These are phyloP conservation scores for Taxillus chinensis DNA, from an alignment of 164 flowering plant species.

Conservation along the genomic window DNA sequence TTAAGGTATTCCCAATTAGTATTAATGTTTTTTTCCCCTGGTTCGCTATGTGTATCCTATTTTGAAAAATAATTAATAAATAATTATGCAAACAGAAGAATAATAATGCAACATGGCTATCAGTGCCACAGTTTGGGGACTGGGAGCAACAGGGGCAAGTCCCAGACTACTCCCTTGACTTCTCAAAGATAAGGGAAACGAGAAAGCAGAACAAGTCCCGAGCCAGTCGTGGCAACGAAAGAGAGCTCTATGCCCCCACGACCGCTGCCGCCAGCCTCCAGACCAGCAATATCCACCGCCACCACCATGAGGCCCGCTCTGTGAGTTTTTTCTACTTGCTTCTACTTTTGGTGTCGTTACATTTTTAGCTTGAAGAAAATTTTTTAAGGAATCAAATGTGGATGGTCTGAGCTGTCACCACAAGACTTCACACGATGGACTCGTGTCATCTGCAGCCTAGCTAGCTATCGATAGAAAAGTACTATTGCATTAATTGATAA, in stretches of 20 bases:
- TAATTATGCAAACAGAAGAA: not conserved
- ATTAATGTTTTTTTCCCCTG: too few species aligned
- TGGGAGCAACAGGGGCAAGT: slow-evolving; percentile 1
- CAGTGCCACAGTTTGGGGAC: slow-evolving; percentile 5
- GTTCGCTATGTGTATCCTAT: too few species aligned
- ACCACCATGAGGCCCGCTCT: not conserved
- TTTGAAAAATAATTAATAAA: too few species aligned
- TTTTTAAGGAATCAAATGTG: not conserved
- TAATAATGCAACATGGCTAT: not conserved
- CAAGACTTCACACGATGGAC: not conserved
- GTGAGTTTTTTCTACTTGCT: not conserved
- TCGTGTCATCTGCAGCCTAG: too few species aligned
- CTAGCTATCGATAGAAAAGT: too few species aligned
- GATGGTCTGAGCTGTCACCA: not conserved
- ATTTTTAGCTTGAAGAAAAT: too few species aligned
- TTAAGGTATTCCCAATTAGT: too few species aligned
- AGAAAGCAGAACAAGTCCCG: slow-evolving; percentile 3
- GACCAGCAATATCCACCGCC: not conserved
- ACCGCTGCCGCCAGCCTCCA: not conserved
- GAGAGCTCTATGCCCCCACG: not conserved
- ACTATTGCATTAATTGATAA: too few species aligned
- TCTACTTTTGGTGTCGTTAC: not conserved
- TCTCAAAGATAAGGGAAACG: slow-evolving; percentile 6
- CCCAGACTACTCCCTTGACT: slow-evolving; percentile 1
- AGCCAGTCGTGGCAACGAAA: slow-evolving; percentile 1